Percentiles rank a stretch among this genome's conserved stretches.
These are phyloP conservation scores for Mariannaea sp. DNA, from an alignment of 2,329 filamentous ascomycete genomes.

Conservation along the genomic window DNA sequence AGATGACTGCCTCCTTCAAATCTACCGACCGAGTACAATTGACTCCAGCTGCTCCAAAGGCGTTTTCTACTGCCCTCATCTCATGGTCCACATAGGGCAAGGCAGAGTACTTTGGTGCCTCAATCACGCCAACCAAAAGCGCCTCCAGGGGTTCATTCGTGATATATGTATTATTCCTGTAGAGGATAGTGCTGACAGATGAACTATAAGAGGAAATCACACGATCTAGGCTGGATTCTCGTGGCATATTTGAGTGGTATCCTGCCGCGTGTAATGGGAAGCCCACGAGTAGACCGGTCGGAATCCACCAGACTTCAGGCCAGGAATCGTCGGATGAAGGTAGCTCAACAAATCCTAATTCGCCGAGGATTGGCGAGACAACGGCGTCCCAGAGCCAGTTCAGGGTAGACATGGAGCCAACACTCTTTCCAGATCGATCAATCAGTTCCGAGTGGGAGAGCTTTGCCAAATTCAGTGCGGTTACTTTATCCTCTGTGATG, in stretches of 20 bases:
- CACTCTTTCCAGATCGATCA: neutral
- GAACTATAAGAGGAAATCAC: neutral
- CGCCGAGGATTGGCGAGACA: constrained; percentile 34
- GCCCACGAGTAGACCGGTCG: neutral
- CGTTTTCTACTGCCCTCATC: neutral
- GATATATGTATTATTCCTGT: neutral
- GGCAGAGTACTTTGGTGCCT: neutral
- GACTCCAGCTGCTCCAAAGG: neutral
- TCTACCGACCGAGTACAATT: neutral
- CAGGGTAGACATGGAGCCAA: constrained; percentile 11
- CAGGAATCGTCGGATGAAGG: constrained; percentile 1
- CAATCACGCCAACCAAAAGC: neutral
- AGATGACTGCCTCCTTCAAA: neutral
- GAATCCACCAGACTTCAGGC: constrained; percentile 1
- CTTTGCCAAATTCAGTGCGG: neutral
- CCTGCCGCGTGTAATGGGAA: neutral
- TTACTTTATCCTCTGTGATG: neutral
- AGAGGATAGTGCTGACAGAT: neutral
- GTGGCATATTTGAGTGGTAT: neutral
- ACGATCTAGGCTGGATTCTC: neutral
- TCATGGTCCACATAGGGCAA: neutral
- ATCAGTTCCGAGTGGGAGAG: neutral
- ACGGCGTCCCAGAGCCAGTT: constrained; percentile 42
- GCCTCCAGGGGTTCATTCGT: neutral
- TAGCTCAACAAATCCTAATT: constrained; percentile 31